Percentiles rank a stretch among this genome's conserved stretches.
Conservation (phyloP, 805 yeast genomes). For the Starmerella lactis-condensi region DNA sequence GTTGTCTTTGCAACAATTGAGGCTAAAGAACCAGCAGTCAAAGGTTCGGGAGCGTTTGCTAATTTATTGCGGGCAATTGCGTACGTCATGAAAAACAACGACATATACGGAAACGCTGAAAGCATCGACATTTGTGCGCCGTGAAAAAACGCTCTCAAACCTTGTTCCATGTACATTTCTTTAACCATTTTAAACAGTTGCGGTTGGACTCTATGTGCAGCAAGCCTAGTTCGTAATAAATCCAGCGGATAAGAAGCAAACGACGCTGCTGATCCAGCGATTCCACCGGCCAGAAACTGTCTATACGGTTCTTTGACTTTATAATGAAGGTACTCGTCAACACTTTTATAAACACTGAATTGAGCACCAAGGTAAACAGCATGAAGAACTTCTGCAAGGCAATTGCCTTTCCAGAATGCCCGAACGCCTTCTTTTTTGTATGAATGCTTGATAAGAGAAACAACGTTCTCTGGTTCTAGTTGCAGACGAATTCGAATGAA, state of each 20-base stretch:
- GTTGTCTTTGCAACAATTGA: slow-evolving; percentile 56
- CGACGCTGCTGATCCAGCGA: slow-evolving; percentile 64
- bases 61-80: slow-evolving; percentile 11
- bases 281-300: slow-evolving; percentile 46
- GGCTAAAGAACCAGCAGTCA: slow-evolving; percentile 49
- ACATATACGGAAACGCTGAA: slow-evolving; percentile 54
- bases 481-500: slow-evolving; percentile 62
- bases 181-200: slow-evolving; percentile 18
- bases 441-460: slow-evolving; percentile 26
- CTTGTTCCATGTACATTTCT: slow-evolving; percentile 26
- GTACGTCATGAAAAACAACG: slow-evolving; percentile 34
- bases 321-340: slow-evolving; percentile 24
- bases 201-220: slow-evolving; percentile 31
- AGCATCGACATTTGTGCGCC: slow-evolving; percentile 35
- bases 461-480: slow-evolving; percentile 26
- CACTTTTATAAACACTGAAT: slow-evolving; percentile 48
- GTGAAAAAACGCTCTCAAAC: slow-evolving; percentile 30
- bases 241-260: slow-evolving; percentile 73
- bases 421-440: slow-evolving; percentile 44
- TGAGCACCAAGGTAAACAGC: slow-evolving; percentile 71
- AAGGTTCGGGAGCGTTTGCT: slow-evolving; percentile 8
- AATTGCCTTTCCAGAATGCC: slow-evolving; percentile 91
- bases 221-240: slow-evolving; percentile 68
- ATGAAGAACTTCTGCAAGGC: slow-evolving; percentile 79
- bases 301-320: slow-evolving; percentile 23